Conservation (phyloP, 768 basidiomycete species). For the Favolaschia claudopus region DNA sequence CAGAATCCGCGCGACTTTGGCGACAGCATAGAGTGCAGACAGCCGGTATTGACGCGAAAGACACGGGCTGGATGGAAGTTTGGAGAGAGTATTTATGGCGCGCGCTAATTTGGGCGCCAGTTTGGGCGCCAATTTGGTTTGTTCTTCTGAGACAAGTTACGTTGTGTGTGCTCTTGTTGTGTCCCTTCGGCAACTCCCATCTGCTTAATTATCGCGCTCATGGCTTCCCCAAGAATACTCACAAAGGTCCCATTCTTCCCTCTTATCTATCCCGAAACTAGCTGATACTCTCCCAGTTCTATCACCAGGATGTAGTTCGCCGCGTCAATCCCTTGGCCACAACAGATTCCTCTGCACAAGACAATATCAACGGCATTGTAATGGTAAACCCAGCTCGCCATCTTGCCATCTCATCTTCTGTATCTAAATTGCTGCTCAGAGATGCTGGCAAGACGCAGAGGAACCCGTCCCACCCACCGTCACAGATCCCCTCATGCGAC, state of each 20-base stretch:
- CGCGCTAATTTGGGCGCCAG: no score
- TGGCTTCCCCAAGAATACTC: background rate
- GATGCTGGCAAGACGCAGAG: slow-evolving; percentile 91
- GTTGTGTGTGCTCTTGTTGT: no score
- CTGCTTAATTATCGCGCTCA: slow-evolving; percentile 2
- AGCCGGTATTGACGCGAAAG: no score
- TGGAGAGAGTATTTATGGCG: no score
- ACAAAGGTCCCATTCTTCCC: slow-evolving; percentile 13
- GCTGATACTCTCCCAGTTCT: slow-evolving; percentile 53
- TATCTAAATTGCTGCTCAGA: slow-evolving; percentile 49
- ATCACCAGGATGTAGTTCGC: slow-evolving; percentile 72
- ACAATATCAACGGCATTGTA: slow-evolving; percentile 59
- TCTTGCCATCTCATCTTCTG: background rate
- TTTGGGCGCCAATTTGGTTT: no score
- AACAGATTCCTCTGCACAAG: slow-evolving; percentile 15
- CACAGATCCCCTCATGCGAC: slow-evolving; percentile 77
- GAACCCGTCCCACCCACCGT: slow-evolving; percentile 58
- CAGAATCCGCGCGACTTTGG: no score
- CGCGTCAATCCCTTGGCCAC: slow-evolving; percentile 47
- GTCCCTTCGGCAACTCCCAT: background rate
- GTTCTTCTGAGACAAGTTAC: no score
- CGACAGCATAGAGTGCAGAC: no score
- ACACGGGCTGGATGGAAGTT: no score
- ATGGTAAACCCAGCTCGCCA: slow-evolving; percentile 67
- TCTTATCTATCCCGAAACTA: background rate